These are phyloP conservation scores for Schwanniomyces sp. DNA, from an alignment of 805 yeast genomes.

Conservation along the genomic window DNA sequence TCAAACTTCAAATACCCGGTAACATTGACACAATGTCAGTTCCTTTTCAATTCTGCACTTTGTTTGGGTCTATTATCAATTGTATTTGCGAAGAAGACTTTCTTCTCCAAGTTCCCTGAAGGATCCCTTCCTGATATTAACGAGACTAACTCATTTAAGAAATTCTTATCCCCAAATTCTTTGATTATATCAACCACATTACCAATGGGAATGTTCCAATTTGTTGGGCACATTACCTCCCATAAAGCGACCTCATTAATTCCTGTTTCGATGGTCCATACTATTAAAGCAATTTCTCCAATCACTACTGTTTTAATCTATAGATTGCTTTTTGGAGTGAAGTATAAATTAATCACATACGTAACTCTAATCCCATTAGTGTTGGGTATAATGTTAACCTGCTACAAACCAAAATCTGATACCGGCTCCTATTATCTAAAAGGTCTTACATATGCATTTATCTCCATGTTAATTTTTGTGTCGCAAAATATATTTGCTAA, in stretches of 20 bases:
- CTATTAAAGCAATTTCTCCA: slow-evolving; percentile 90
- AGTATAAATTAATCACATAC: slow-evolving; percentile 68
- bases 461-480: slow-evolving; percentile 68
- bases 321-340: slow-evolving; percentile 55
- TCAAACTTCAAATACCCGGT: slow-evolving; percentile 73
- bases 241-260: slow-evolving; percentile 90
- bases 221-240: slow-evolving; percentile 85
- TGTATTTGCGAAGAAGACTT: slow-evolving; percentile 18
- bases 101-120: slow-evolving; percentile 34
- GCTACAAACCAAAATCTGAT: slow-evolving; percentile 48
- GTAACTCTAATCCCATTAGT: slow-evolving; percentile 77
- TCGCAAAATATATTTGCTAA: slow-evolving; percentile 82
- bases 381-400: slow-evolving; percentile 80
- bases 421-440: slow-evolving; percentile 20
- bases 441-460: slow-evolving; percentile 52
- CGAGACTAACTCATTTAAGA: slow-evolving; percentile 24
- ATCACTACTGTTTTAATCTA: slow-evolving; percentile 82
- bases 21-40: slow-evolving; percentile 88
- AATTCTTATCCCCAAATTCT: slow-evolving; percentile 55
- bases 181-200: slow-evolving; percentile 63
- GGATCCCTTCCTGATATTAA: slow-evolving; percentile 48
- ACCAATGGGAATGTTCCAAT: slow-evolving; percentile 95
- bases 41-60: slow-evolving; percentile 64
- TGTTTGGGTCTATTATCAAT: slow-evolving; percentile 41
- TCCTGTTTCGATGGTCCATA: slow-evolving; percentile 94